Percentiles rank a stretch among this genome's conserved stretches.
These are phyloP conservation scores for Kodamaea alishanica DNA, from an alignment of 1,139 yeast species.

Conservation along the genomic window DNA sequence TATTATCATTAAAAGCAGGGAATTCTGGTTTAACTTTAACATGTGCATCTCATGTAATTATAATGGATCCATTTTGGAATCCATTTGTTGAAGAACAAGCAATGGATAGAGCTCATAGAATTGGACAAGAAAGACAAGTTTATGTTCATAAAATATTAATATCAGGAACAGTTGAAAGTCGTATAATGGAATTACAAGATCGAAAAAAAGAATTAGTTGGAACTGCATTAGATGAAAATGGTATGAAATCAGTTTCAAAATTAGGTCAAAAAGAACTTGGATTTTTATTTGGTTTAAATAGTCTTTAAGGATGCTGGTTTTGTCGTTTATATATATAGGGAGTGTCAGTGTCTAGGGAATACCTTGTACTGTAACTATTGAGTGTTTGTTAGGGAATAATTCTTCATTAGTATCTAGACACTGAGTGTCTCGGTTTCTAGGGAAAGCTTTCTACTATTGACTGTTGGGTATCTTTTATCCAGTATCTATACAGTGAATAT, in stretches of 20 bases:
- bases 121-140: constrained; percentile 80
- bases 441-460: too few species aligned
- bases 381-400: too few species aligned
- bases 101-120: constrained; percentile 90
- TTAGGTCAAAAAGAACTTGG: constrained; percentile 73
- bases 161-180: constrained; percentile 72
- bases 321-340: too few species aligned
- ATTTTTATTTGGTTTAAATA: constrained; percentile 69
- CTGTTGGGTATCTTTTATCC: too few species aligned
- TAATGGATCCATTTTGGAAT: constrained; percentile 95
- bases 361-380: too few species aligned
- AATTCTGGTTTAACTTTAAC: constrained; percentile 90
- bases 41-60: constrained; percentile 86
- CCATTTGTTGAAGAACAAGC: constrained; percentile 97
- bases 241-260: constrained; percentile 59
- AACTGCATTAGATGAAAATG: constrained; percentile 73
- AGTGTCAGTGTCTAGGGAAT: too few species aligned
- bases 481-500: too few species aligned
- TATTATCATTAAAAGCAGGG: constrained; percentile 85
- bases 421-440: too few species aligned
- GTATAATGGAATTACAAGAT: constrained; percentile 74
- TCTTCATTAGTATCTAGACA: too few species aligned
- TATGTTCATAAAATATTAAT: constrained; percentile 68
- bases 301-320: too few species aligned
- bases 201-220: constrained; percentile 72